Conservation (phyloP, 805 yeast genomes). For the Peterozyma toletana region DNA sequence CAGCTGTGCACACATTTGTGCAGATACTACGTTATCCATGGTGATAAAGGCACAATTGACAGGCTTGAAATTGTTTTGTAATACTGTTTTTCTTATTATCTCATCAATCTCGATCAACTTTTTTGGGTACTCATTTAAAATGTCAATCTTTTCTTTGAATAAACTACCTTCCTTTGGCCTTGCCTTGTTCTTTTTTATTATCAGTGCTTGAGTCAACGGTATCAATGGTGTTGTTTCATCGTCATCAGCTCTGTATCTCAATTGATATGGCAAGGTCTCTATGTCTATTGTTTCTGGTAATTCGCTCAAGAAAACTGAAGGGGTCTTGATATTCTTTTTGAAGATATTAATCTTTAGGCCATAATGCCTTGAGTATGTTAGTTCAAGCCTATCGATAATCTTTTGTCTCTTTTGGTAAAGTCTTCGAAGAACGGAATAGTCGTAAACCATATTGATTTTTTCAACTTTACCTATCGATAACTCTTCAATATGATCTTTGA, state of each 20-base stretch:
- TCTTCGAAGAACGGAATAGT: constrained; percentile 28
- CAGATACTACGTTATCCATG: constrained; percentile 91
- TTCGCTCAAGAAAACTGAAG: constrained; percentile 1
- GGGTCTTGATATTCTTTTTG: constrained; percentile 5
- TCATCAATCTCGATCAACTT: constrained; percentile 29
- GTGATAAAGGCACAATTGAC: constrained; percentile 65
- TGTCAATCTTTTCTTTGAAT: constrained; percentile 22
- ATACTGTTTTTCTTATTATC: constrained; percentile 26
- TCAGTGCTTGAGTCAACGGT: background rate
- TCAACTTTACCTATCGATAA: constrained; percentile 50
- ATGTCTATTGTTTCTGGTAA: constrained; percentile 3
- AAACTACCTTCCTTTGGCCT: constrained; percentile 14
- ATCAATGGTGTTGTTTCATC: constrained; percentile 1
- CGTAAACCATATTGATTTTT: constrained; percentile 39
- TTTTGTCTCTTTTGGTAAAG: constrained; percentile 27
- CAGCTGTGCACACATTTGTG: constrained; percentile 96
- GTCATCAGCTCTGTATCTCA: background rate
- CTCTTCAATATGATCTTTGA: constrained; percentile 44
- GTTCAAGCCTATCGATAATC: constrained; percentile 29
- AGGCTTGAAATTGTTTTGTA: constrained; percentile 29
- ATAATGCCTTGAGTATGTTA: constrained; percentile 30
- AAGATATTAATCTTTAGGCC: constrained; percentile 33
- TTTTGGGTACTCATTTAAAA: constrained; percentile 26
- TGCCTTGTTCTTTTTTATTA: constrained; percentile 13
- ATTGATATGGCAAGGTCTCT: constrained; percentile 4